These are phyloP conservation scores for Hymenoscyphus occultus DNA, from an alignment of 2,329 filamentous ascomycete genomes.

Conservation along the genomic window DNA sequence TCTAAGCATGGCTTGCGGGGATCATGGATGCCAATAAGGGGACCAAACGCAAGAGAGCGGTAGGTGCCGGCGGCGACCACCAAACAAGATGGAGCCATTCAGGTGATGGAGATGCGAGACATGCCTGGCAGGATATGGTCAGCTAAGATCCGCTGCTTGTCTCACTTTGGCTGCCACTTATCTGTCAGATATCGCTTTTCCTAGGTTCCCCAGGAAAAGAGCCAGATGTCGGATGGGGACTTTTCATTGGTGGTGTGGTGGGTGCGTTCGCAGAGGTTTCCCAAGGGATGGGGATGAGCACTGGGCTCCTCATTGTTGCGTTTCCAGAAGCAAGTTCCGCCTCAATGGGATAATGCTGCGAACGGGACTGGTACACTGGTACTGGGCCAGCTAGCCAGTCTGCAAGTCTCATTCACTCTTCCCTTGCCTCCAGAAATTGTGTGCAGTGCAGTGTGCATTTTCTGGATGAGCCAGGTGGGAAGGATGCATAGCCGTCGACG, in stretches of 20 bases:
- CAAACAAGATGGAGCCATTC: conserved; percentile 5
- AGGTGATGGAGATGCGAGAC: background rate
- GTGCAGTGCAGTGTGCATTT: conserved; percentile 17
- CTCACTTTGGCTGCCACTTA: background rate
- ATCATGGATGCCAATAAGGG: background rate
- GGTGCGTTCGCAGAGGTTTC: background rate
- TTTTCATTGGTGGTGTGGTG: background rate
- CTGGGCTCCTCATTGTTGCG: conserved; percentile 3
- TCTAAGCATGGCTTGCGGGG: background rate
- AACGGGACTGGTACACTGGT: background rate
- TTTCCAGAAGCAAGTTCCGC: conserved; percentile 22
- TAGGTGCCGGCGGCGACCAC: background rate
- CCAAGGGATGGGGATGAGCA: background rate
- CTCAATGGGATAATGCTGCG: conserved; percentile 4
- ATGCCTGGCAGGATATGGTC: background rate
- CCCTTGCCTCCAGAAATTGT: conserved; percentile 24
- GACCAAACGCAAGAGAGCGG: conserved; percentile 6
- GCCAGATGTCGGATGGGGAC: background rate
- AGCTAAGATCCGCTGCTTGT: background rate
- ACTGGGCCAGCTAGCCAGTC: background rate
- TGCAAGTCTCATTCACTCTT: conserved; percentile 17
- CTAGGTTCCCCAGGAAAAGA: background rate
- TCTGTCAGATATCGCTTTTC: conserved; percentile 11
- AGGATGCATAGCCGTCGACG: conserved; percentile 10
- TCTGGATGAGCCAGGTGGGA: conserved; percentile 6